Base-by-base conservation (phyloP, 306 rosid species). In the Pterocarpus macrocarpus region DNA sequence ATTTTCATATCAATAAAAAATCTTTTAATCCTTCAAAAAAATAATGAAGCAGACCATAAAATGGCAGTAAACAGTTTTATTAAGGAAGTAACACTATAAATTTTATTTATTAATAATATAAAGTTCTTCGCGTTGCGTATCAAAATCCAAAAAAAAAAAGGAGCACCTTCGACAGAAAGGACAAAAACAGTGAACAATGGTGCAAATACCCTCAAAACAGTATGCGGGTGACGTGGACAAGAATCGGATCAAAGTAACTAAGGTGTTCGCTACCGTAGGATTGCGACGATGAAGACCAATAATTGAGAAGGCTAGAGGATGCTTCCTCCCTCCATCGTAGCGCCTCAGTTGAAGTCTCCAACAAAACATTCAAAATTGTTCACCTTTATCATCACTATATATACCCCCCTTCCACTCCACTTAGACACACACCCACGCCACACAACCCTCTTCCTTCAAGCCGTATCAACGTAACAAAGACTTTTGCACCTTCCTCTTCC, bases 311-410 rank as follows among this genome's bases (percentile, higher is more conserved):
- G 28, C 9, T 35, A 72, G 6, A 82, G 14, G 92, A 88, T 74
- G 86, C 85, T 88, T 90, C 94, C 45, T 71, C 7, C 28, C 34
- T 38, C 68, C 84, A 32, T 56, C 81, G 2, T 14, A 7, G 83
- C 82, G 14, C 73, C 71, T 30, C 57, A n/a, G 5, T 71, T 10
- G 68, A 80, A 73, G 67, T 45, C 63, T 13, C 30, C 1, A 0
- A 34, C 1, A 8, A 2, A 1, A 12, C n/a, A 0, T 47, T 64
- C 58, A 12, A 16, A 7, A 0, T 12, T 1, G 5, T 36, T 61
- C 10, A 59, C 5, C 71, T 35, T 30, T 53, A 28, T 44, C 63
- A 2, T 2, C 39, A 2, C 58, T 85, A 85, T 86, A 90, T 62
- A 84, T 28, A 45, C 2, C 12, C 50, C 15, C 34, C 74, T 68